These are phyloP conservation scores for Coemansia umbellata DNA, from an alignment of 192 early-diverging fungal species.

Conservation along the genomic window DNA sequence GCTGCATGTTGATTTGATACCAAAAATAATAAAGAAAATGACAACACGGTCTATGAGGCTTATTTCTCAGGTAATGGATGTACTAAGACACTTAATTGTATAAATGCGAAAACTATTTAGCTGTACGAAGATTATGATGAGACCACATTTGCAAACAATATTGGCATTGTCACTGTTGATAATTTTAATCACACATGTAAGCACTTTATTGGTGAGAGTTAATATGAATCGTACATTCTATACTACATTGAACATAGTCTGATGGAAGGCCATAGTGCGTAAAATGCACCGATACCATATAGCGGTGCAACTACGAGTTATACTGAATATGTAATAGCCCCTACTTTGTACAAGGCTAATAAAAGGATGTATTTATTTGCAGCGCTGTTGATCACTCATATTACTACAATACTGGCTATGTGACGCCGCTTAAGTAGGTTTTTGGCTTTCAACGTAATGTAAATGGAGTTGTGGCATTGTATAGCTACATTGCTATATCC, in stretches of 20 bases:
- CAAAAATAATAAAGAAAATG: background rate
- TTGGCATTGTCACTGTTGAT: slow-evolving; percentile 13
- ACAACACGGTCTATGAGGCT: background rate
- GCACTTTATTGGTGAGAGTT: slow-evolving; percentile 5
- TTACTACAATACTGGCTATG: background rate
- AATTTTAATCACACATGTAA: background rate
- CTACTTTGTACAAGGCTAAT: background rate
- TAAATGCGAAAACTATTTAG: background rate
- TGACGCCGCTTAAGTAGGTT: slow-evolving; percentile 6
- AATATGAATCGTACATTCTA: slow-evolving; percentile 2
- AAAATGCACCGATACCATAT: background rate
- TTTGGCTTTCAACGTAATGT: background rate
- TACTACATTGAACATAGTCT: slow-evolving; percentile 16
- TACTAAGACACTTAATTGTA: background rate
- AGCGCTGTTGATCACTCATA: background rate
- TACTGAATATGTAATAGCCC: background rate
- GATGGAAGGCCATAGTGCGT: background rate
- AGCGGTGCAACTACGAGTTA: background rate
- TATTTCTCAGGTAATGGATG: background rate
- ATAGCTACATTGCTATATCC: slow-evolving; percentile 17
- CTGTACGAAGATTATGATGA: slow-evolving; percentile 9
- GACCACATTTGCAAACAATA: slow-evolving; percentile 28
- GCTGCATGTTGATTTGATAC: slow-evolving; percentile 11
- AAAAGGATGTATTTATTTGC: slow-evolving; percentile 4
- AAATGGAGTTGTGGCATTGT: slow-evolving; percentile 1